phyloP scores from a whole-genome alignment of 345 rosid species.

The Firmiana major region DNA sequence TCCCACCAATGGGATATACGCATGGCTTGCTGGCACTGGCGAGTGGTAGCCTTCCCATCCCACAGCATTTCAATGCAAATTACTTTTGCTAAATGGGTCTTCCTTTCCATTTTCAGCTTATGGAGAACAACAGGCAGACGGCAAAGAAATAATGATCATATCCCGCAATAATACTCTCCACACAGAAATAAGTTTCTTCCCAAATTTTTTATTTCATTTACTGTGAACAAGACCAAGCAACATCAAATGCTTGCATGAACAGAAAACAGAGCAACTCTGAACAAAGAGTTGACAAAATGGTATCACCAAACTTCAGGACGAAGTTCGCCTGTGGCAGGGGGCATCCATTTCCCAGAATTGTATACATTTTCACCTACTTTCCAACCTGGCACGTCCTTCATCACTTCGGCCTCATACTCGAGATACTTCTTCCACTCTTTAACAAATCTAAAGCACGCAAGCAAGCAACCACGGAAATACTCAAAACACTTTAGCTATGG shows the following conservation, averaged over 20 bases:
- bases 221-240: conserved; percentile 1
- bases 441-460: conserved; percentile 54
- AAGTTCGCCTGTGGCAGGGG: conserved; percentile 97
- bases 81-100: background rate
- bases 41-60: background rate
- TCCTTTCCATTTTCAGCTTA: background rate
- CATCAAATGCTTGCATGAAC: background rate
- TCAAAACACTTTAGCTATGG: background rate
- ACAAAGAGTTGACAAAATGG: background rate
- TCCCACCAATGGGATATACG: too few relatives aligned
- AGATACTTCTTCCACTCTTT: conserved; percentile 97
- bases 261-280: background rate
- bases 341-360: conserved; percentile 97
- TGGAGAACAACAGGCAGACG: too few relatives aligned
- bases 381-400: conserved; percentile 99
- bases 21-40: background rate
- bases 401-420: conserved; percentile 95
- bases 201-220: conserved; percentile 14
- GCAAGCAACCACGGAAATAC: background rate
- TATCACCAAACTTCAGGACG: conserved; percentile 97
- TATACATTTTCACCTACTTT: conserved; percentile 94
- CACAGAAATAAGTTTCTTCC: background rate
- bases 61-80: background rate
- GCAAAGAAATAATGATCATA: background rate
- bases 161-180: background rate